Evolutionary conservation across 139 green algal genomes (phyloP).

Genomic region (Ulvella scutata): DNA sequence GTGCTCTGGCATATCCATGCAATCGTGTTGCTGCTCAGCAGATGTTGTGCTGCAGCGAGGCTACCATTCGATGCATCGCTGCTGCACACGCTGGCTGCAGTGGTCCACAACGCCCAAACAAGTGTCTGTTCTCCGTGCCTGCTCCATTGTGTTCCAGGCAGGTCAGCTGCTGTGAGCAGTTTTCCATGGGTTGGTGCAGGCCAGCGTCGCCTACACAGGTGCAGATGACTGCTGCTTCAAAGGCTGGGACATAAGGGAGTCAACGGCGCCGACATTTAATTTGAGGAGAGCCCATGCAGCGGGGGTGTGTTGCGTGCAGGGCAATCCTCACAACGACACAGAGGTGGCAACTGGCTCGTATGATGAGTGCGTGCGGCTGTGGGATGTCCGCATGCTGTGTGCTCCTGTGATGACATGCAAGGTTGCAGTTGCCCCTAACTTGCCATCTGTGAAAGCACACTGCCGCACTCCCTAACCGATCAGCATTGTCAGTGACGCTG

Average conservation of each 20-base stretch:
- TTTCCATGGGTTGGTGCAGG: neutral
- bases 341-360: slow-evolving; percentile 68
- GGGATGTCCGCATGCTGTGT: slow-evolving; percentile 36
- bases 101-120: no score
- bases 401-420: slow-evolving; percentile 20
- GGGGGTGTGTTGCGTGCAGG: slow-evolving; percentile 65
- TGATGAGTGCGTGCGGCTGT: slow-evolving; percentile 66
- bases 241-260: slow-evolving; percentile 27
- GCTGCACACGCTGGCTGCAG: neutral
- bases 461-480: no score
- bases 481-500: no score
- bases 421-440: no score
- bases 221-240: slow-evolving; percentile 49
- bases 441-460: no score
- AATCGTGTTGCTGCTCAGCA: neutral
- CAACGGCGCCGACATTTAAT: slow-evolving; percentile 12
- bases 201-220: slow-evolving; percentile 31
- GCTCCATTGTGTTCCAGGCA: neutral
- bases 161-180: neutral
- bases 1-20: neutral
- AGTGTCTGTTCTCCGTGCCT: no score
- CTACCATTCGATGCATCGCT: neutral
- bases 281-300: slow-evolving; percentile 42
- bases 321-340: slow-evolving; percentile 21
- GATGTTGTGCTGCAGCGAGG: neutral